Conservation (phyloP, 176 grass and related monocot genomes). For the Otatea glauca region DNA sequence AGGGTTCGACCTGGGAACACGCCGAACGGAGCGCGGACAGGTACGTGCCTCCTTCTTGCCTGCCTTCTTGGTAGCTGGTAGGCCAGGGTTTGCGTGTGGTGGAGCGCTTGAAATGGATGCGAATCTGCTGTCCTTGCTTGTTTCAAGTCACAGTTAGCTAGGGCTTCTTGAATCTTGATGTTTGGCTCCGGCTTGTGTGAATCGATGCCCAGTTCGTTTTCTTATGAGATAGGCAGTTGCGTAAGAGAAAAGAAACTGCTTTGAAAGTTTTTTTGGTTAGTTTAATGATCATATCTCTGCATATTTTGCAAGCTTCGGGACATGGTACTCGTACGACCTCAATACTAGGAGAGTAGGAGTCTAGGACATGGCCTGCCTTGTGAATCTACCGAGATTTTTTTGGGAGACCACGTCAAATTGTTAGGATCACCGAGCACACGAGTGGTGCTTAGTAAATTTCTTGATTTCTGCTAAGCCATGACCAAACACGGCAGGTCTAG, state of each 20-base stretch:
- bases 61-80: not conserved
- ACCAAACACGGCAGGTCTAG: constrained; percentile 33
- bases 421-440: constrained; percentile 17
- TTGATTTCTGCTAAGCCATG: not conserved
- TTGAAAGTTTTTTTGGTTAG: not conserved
- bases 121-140: not conserved
- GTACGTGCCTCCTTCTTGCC: not conserved
- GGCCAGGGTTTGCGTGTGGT: not conserved
- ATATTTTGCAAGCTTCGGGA: not conserved
- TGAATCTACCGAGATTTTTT: not conserved
- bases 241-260: not conserved
- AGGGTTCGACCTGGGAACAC: not conserved
- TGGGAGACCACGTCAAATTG: not conserved
- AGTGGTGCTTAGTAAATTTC: constrained; percentile 26
- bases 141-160: not conserved
- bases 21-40: constrained; percentile 40
- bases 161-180: not conserved
- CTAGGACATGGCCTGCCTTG: not conserved
- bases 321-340: constrained; percentile 8
- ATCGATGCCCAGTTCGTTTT: not conserved
- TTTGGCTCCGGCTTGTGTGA: not conserved
- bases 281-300: not conserved
- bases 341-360: not conserved
- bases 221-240: not conserved
- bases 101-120: not conserved